Base-by-base conservation (phyloP, 2,329 filamentous ascomycete genomes). In the Alternaria metachromatica region DNA sequence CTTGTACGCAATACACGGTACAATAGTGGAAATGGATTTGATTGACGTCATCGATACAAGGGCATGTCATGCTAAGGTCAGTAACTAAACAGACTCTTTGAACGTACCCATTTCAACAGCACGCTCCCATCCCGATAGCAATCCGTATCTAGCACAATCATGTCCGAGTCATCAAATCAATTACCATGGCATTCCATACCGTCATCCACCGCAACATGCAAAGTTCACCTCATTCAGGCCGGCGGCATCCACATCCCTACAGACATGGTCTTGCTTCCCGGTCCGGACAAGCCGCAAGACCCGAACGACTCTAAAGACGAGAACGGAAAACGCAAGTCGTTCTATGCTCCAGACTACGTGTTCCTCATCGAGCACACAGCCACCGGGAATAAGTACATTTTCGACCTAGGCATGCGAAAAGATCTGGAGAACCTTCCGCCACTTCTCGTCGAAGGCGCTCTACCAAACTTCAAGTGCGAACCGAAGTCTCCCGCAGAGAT, bases 361-460 rank as follows among this genome's bases (percentile, higher is more conserved):
- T 78, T 78, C 60, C 68, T 77, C 20, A 69, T 79, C 48, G 60
- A 76, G 15, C 75, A 78, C 55, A 59, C 55, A 0, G 58, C 78
- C 69, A 62, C 76, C 56, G 18, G 72, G 64, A 75, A 78, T 60
- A 72, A 78, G 84, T 62, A 80, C 67, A 63, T 88, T 62, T 88
- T 88, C 72, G 86, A 88, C 65, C 81, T 88, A 2, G 86, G 86
- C 8, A 79, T 88, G 53, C 83, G 85, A 20, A 80, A 82, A 46
- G 80, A 85, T 25, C 69, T 83, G 2, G 70, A 77, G 23, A 76
- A 76, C 37, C 48, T 80, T 65, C 60, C 88, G 83, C 74, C 80
- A 75, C 6, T 70, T 67, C 21, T 77, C 70, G 10, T 79, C 80
- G 64, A 84, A 80, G 63, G 76, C 68, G 26, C 84, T 82, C 65